Evolutionary conservation across 257 asterid genomes (phyloP).

Genomic region (Striga asiatica): DNA sequence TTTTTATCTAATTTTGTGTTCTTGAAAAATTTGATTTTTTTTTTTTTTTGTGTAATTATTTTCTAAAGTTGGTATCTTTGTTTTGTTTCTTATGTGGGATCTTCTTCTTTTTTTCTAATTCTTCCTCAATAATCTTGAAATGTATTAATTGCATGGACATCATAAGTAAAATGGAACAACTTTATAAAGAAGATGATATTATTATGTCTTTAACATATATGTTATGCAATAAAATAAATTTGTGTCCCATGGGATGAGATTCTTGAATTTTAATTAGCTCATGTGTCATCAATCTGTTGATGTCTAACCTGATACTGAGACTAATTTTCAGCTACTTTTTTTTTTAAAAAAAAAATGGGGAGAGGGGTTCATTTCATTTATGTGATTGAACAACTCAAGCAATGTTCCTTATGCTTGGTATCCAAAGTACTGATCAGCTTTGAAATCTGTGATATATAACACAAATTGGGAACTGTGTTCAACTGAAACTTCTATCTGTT

Average conservation of each 20-base stretch:
- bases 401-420: constrained; percentile 57
- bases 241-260: too few relatives aligned
- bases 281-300: constrained; percentile 14
- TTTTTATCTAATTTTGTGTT: background rate
- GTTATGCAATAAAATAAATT: too few relatives aligned
- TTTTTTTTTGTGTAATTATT: background rate
- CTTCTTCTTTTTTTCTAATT: too few relatives aligned
- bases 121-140: background rate
- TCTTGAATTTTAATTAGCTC: background rate
- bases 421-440: constrained; percentile 12
- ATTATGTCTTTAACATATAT: too few relatives aligned
- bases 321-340: constrained; percentile 15
- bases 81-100: too few relatives aligned
- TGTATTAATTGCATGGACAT: background rate
- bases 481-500: constrained; percentile 31
- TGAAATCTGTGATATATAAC: constrained; percentile 41
- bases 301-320: constrained; percentile 23
- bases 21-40: background rate
- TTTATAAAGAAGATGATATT: too few relatives aligned
- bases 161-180: too few relatives aligned
- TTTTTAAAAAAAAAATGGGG: too few relatives aligned
- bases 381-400: constrained; percentile 64
- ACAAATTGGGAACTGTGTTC: constrained; percentile 28
- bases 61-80: background rate
- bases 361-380: constrained; percentile 36